phyloP scores from a whole-genome alignment of 2,329 filamentous ascomycete species.

The Diaporthe caulivora region DNA sequence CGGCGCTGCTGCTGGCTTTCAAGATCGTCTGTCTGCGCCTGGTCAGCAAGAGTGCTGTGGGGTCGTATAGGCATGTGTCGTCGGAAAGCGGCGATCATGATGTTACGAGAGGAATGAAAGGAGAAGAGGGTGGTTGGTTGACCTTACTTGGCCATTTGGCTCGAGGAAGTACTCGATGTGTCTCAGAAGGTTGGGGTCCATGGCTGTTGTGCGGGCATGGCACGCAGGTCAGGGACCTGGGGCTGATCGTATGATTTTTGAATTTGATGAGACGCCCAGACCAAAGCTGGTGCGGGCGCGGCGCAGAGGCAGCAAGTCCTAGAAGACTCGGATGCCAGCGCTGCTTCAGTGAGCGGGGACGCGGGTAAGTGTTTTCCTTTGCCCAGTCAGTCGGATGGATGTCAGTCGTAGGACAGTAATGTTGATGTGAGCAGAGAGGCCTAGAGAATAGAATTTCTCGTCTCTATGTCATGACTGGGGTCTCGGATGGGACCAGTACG shows the following conservation, averaged over 20 bases:
- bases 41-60: slow-evolving; percentile 42
- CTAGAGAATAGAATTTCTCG: neutral
- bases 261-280: slow-evolving; percentile 27
- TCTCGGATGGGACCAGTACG: neutral
- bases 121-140: slow-evolving; percentile 3
- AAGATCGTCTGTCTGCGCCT: slow-evolving; percentile 48
- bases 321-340: slow-evolving; percentile 25
- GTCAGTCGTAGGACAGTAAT: slow-evolving; percentile 7
- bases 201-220: slow-evolving; percentile 41
- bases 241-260: slow-evolving; percentile 21
- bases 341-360: neutral
- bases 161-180: slow-evolving; percentile 56
- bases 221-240: slow-evolving; percentile 31
- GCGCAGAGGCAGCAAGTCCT: slow-evolving; percentile 21
- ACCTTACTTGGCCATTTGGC: slow-evolving; percentile 53
- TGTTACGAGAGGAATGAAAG: neutral
- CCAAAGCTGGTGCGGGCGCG: slow-evolving; percentile 12
- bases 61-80: slow-evolving; percentile 18
- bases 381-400: neutral
- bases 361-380: neutral
- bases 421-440: neutral
- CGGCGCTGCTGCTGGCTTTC: slow-evolving; percentile 47
- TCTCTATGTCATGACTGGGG: slow-evolving; percentile 19
- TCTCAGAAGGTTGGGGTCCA: slow-evolving; percentile 54
- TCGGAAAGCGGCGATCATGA: neutral